Conservation (phyloP, 2,329 filamentous ascomycete genomes). For the Pseudogymnoascus pannorum region DNA sequence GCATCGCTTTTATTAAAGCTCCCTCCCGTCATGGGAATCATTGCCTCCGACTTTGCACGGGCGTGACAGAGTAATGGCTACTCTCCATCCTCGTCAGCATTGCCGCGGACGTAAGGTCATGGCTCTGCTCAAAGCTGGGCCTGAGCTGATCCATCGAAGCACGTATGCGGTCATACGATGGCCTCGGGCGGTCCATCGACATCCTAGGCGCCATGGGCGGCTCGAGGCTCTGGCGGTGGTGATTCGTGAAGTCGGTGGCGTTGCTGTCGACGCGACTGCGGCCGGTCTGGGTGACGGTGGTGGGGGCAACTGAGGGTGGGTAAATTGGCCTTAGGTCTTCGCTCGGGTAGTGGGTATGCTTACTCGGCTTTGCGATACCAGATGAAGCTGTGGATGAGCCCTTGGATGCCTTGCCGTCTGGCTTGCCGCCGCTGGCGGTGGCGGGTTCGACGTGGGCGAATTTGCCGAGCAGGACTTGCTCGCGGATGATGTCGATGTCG, state of each 20-base stretch:
- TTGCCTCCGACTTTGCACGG: slow-evolving; percentile 19
- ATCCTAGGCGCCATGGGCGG: slow-evolving; percentile 35
- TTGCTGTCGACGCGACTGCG: slow-evolving; percentile 87
- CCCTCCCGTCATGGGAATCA: not conserved
- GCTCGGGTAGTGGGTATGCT: slow-evolving; percentile 51
- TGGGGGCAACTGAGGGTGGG: slow-evolving; percentile 79
- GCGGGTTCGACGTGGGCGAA: slow-evolving; percentile 60
- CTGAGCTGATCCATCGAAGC: slow-evolving; percentile 84
- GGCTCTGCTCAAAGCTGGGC: slow-evolving; percentile 77
- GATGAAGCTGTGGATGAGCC: slow-evolving; percentile 50
- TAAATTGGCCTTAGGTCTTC: slow-evolving; percentile 92
- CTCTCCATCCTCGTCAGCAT: slow-evolving; percentile 80
- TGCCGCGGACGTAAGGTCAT: slow-evolving; percentile 85
- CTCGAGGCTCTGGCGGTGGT: slow-evolving; percentile 57
- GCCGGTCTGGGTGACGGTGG: slow-evolving; percentile 68
- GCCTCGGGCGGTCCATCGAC: slow-evolving; percentile 62
- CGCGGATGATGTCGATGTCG: slow-evolving; percentile 91
- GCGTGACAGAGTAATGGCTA: slow-evolving; percentile 36
- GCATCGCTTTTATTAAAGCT: not conserved
- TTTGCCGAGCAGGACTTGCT: slow-evolving; percentile 76
- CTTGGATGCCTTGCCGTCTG: slow-evolving; percentile 33
- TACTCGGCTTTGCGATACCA: slow-evolving; percentile 40
- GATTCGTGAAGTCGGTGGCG: slow-evolving; percentile 75
- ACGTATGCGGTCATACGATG: slow-evolving; percentile 82
- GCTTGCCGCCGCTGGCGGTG: not conserved